These are phyloP conservation scores for Euclidium syriacum DNA, from an alignment of 345 rosid species.

Conservation along the genomic window DNA sequence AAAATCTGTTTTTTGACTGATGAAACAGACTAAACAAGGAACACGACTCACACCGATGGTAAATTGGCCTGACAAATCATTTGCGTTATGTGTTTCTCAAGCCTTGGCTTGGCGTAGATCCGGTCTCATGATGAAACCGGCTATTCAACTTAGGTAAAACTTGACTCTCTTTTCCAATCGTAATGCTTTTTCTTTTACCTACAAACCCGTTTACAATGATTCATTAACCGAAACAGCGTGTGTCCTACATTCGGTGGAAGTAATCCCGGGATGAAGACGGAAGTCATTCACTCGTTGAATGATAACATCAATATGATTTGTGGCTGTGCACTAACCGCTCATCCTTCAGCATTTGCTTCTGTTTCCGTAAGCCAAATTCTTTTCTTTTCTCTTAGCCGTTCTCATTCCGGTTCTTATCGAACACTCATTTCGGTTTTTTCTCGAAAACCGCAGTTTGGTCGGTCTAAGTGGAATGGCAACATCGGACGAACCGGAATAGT, in stretches of 20 bases:
- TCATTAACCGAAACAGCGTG: slow-evolving; percentile 47
- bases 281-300: slow-evolving; percentile 72
- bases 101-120: slow-evolving; percentile 91
- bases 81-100: slow-evolving; percentile 65
- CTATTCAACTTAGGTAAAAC: slow-evolving; percentile 72
- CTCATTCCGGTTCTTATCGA: neutral
- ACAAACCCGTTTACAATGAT: too few species aligned
- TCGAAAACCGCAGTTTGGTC: slow-evolving; percentile 55
- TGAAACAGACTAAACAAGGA: slow-evolving; percentile 80
- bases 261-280: slow-evolving; percentile 77
- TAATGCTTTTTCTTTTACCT: neutral
- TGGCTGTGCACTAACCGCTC: slow-evolving; percentile 54
- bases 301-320: slow-evolving; percentile 73
- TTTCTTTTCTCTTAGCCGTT: neutral
- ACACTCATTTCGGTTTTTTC: neutral
- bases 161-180: neutral
- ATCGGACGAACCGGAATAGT: slow-evolving; percentile 78
- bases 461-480: slow-evolving; percentile 94
- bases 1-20: neutral
- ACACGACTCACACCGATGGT: slow-evolving; percentile 79
- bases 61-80: slow-evolving; percentile 91
- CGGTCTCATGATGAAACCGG: slow-evolving; percentile 84
- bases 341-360: slow-evolving; percentile 80
- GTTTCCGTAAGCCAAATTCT: slow-evolving; percentile 47
- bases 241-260: slow-evolving; percentile 88